A percentile compares a stretch with the other conserved stretches of the same genome.
Conservation (phyloP, 768 basidiomycete genomes). For the Hypholoma fasciculare region DNA sequence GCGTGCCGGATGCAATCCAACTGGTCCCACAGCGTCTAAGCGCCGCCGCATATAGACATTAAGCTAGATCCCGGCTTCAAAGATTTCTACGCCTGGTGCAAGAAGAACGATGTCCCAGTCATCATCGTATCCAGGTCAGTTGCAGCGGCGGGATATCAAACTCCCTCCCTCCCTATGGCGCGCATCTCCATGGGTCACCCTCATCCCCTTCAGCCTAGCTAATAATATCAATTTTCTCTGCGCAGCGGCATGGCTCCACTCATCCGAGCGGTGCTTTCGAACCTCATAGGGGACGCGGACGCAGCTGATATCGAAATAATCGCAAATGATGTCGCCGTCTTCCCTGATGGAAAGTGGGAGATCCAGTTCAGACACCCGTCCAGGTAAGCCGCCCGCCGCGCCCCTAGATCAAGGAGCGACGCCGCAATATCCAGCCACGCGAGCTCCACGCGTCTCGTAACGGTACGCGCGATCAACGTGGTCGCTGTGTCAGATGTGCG, state of each 20-base stretch:
- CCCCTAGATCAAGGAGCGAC: background rate
- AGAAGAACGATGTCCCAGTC: slow-evolving; percentile 76
- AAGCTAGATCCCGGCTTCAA: slow-evolving; percentile 87
- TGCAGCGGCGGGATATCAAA: background rate
- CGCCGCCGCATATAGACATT: slow-evolving; percentile 58
- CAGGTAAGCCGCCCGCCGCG: slow-evolving; percentile 44
- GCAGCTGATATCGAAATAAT: slow-evolving; percentile 85
- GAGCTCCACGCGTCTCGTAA: too few species aligned
- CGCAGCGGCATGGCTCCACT: slow-evolving; percentile 89
- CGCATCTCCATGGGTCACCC: slow-evolving; percentile 1
- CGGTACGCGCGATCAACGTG: too few species aligned
- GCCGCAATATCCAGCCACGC: too few species aligned
- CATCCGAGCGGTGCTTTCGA: slow-evolving; percentile 88
- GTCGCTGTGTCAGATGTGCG: background rate
- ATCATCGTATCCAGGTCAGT: slow-evolving; percentile 88
- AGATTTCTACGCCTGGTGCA: slow-evolving; percentile 85
- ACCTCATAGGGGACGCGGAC: slow-evolving; percentile 71
- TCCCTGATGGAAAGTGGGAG: slow-evolving; percentile 70
- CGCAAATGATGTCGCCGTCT: slow-evolving; percentile 81
- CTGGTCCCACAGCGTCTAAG: background rate
- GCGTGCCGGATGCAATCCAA: slow-evolving; percentile 8
- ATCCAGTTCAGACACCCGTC: slow-evolving; percentile 89
- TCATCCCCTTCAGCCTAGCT: background rate
- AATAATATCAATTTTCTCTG: background rate
- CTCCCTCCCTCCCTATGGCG: background rate